Evolutionary conservation across 169 alveolate genomes (phyloP), one percentile per base, ranked within the genome.

Genomic region (Plasmodium fragile): DNA sequence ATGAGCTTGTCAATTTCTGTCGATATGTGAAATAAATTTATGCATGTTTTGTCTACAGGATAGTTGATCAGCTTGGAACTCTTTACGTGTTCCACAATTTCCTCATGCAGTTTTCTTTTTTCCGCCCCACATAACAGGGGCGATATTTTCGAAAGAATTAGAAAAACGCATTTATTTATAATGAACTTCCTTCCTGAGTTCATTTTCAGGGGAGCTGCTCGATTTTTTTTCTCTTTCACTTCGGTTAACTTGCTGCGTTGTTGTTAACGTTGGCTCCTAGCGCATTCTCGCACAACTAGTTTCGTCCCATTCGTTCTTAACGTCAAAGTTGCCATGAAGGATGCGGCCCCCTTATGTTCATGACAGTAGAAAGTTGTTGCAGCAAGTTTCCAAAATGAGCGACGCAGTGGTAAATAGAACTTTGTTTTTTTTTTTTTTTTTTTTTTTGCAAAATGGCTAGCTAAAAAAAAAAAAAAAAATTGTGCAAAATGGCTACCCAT

Each of bases 11-110:
- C 53, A 55, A 89, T 78, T 79, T 79, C 82, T 65, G 43, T 55
- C 16, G 94, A 89, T 34, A 72, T 78, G 69, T 16, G 79, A 25
- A 18, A 89, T 65, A 89, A 89, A 36, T 89, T 69, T 55, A 79
- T 36, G 45, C 39, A 59, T 65, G 69, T 80, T 80, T 41, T 77
- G 53, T 89, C 90, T 65, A 89, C 10, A 16, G 94, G 94, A 69
- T 41, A 41, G 73, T 32, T 78, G 49, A 89, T 79, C 39, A 89
- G 69, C 70, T 80, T 80, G 18, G 82, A 78, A 25, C 43, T 59
- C 34, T 89, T 69, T 39, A 55, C 90, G 34, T 69, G 28, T 34
- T 78, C 72, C 71, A 79, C 71, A 28, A 89, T 65, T 22, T 89
- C 77, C 8, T 65, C 82, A 41, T 72, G 34, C 39, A 80, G 22